phyloP scores from a whole-genome alignment of 768 basidiomycete genomes.

The Rhodotorula taiwanensis region DNA sequence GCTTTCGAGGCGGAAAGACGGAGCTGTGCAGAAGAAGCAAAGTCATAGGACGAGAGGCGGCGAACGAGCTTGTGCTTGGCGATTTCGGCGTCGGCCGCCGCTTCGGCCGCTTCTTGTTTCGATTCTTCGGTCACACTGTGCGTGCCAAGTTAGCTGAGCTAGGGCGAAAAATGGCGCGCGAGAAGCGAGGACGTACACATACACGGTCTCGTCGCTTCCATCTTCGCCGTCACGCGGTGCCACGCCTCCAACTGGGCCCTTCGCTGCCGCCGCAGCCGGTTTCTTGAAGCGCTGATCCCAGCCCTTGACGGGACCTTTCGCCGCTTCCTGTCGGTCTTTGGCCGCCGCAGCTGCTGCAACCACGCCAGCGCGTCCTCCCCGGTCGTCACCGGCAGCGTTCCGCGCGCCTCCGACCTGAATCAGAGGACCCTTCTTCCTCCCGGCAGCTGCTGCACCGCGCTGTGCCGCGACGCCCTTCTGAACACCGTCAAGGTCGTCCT shows the following conservation, averaged over 20 bases:
- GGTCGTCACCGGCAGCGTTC: not conserved
- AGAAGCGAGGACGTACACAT: no score
- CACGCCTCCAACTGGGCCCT: not conserved
- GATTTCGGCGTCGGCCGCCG: not conserved
- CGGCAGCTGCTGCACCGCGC: not conserved
- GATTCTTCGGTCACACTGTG: not conserved
- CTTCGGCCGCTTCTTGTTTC: no score
- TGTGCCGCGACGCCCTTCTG: not conserved
- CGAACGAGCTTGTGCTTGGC: conserved; percentile 26
- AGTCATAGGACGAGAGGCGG: conserved; percentile 13
- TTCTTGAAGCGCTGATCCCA: conserved; percentile 34
- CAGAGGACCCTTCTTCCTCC: conserved; percentile 21
- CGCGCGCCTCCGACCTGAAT: conserved; percentile 16
- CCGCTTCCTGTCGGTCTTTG: conserved; percentile 10
- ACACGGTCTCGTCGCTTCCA: no score
- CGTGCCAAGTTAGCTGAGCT: no score
- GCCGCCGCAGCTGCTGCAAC: not conserved
- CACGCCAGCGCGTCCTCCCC: no score
- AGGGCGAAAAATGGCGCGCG: no score
- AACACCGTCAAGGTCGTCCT: conserved; percentile 22
- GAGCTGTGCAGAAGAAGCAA: no score
- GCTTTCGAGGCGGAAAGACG: no score
- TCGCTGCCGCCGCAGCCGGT: not conserved
- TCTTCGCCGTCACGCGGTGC: no score
- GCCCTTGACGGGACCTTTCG: conserved; percentile 15